phyloP scores from a whole-genome alignment of 2,329 filamentous ascomycete genomes.

The Fusarium dlaminii region DNA sequence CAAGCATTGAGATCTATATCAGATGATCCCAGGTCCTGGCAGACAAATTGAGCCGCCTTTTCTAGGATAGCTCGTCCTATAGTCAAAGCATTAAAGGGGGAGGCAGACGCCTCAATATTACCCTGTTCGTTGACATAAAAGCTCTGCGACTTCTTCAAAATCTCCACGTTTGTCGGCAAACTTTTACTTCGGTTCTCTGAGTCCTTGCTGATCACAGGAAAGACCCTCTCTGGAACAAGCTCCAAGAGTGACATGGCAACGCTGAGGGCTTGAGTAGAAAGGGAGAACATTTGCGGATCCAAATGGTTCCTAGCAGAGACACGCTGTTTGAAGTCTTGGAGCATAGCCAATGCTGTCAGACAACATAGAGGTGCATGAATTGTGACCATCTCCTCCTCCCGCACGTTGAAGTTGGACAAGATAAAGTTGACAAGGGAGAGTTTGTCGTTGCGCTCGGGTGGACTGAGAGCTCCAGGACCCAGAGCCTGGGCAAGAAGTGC shows the following conservation, averaged over 20 bases:
- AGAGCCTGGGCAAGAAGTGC: slow-evolving; percentile 72
- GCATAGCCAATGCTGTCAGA: slow-evolving; percentile 68
- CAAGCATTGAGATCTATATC: slow-evolving; percentile 64
- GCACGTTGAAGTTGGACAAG: slow-evolving; percentile 86
- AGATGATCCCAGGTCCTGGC: slow-evolving; percentile 54
- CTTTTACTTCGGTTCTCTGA: slow-evolving; percentile 1
- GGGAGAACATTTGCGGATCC: slow-evolving; percentile 42
- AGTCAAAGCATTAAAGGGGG: slow-evolving; percentile 66
- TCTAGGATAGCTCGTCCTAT: slow-evolving; percentile 71
- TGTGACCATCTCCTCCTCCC: slow-evolving; percentile 94
- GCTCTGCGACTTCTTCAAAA: slow-evolving; percentile 67
- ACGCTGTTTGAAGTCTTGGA: slow-evolving; percentile 61
- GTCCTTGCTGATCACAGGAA: slow-evolving; percentile 49
- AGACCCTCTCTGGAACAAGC: slow-evolving; percentile 71
- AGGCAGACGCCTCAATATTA: slow-evolving; percentile 68
- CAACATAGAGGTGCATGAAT: slow-evolving; percentile 80
- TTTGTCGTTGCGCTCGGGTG: slow-evolving; percentile 65
- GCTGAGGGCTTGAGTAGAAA: slow-evolving; percentile 51
- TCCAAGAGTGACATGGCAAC: slow-evolving; percentile 68
- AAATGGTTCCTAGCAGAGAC: slow-evolving; percentile 46
- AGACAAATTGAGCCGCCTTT: slow-evolving; percentile 64
- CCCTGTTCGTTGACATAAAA: slow-evolving; percentile 79
- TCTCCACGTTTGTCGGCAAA: slow-evolving; percentile 52
- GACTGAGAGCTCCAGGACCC: slow-evolving; percentile 54
- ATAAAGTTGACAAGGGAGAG: slow-evolving; percentile 84